A percentile compares a stretch with the other conserved stretches of the same genome.
These are phyloP conservation scores for Hypoxylon sp. DNA, from an alignment of 2,329 filamentous ascomycete genomes.

Conservation along the genomic window DNA sequence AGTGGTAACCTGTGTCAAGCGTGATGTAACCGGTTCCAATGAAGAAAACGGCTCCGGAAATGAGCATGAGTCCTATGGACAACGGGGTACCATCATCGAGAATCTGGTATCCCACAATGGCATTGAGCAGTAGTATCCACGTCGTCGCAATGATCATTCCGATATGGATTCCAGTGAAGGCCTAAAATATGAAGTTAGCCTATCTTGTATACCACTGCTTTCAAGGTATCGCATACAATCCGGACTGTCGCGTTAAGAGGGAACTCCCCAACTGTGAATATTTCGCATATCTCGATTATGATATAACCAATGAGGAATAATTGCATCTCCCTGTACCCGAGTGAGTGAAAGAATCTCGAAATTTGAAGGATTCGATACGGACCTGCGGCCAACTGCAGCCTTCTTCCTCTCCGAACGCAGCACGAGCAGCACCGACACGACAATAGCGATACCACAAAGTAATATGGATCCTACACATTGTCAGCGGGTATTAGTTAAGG, in stretches of 20 bases:
- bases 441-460: constrained; percentile 82
- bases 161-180: constrained; percentile 90
- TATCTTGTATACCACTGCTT: constrained; percentile 2
- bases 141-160: constrained; percentile 88
- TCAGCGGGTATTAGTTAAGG: constrained; percentile 42
- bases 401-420: constrained; percentile 89
- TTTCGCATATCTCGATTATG: constrained; percentile 92
- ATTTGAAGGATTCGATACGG: constrained; percentile 50
- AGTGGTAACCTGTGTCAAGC: constrained; percentile 90
- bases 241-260: constrained; percentile 80
- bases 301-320: constrained; percentile 90
- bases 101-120: constrained; percentile 91
- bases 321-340: constrained; percentile 86
- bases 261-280: constrained; percentile 94
- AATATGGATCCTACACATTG: constrained; percentile 82
- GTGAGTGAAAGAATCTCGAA: constrained; percentile 46
- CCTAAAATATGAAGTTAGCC: constrained; percentile 63
- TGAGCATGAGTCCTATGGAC: constrained; percentile 81
- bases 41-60: constrained; percentile 80
- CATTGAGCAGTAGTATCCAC: constrained; percentile 94
- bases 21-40: constrained; percentile 96
- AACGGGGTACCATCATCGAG: constrained; percentile 92
- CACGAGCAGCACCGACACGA: constrained; percentile 76
- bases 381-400: constrained; percentile 95
- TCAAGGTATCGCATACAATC: constrained; percentile 69